These are phyloP conservation scores for Metarhizium rileyi DNA, from an alignment of 2,329 filamentous ascomycete species.

Conservation along the genomic window DNA sequence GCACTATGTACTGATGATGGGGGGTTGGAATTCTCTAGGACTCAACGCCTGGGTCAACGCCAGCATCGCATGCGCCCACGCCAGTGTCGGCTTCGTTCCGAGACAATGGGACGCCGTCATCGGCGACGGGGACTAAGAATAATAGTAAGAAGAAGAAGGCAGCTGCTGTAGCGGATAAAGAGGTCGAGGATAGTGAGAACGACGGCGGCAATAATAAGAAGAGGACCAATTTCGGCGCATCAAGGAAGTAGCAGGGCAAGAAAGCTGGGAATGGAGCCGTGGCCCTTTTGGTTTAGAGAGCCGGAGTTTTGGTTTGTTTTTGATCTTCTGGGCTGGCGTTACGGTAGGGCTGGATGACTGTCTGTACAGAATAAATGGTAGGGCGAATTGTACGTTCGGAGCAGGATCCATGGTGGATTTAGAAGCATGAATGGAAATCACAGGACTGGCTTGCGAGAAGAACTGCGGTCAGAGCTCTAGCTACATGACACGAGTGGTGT, in stretches of 20 bases:
- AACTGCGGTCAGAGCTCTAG: neutral
- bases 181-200: conserved; percentile 49
- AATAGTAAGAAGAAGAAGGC: conserved; percentile 43
- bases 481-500: too few relatives aligned
- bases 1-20: neutral
- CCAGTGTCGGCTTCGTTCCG: conserved; percentile 46
- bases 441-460: neutral
- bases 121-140: conserved; percentile 30
- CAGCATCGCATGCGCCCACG: conserved; percentile 40
- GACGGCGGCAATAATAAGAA: conserved; percentile 49
- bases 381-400: neutral
- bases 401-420: neutral
- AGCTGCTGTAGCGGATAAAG: conserved; percentile 11
- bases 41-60: conserved; percentile 33
- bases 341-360: neutral
- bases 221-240: conserved; percentile 47
- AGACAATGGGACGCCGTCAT: conserved; percentile 43
- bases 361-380: neutral
- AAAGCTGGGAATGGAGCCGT: neutral
- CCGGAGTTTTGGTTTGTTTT: neutral
- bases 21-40: conserved; percentile 21
- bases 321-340: neutral
- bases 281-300: neutral
- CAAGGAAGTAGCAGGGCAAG: conserved; percentile 32
- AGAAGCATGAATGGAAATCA: neutral